A percentile compares a stretch with the other conserved stretches of the same genome.
Conservation (phyloP, 495 filamentous ascomycete genomes). For the Hypoxylon subgilvum region DNA sequence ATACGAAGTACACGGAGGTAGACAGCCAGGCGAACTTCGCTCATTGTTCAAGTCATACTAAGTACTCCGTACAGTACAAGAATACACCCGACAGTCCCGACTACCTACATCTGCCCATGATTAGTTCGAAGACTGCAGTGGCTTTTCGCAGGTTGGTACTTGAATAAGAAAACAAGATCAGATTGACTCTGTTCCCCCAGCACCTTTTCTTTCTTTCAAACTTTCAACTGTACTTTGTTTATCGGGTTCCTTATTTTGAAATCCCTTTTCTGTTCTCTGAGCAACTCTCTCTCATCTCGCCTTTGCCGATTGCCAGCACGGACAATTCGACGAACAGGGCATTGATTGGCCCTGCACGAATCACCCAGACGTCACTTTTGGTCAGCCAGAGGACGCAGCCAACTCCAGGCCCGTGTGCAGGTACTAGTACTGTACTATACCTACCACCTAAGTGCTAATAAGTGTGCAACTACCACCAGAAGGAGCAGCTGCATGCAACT, state of each 20-base stretch:
- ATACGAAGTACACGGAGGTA: too few species aligned
- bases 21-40: conserved; percentile 18
- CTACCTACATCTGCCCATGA: conserved; percentile 2
- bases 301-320: conserved; percentile 3
- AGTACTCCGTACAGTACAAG: neutral
- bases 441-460: too few species aligned
- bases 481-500: too few species aligned
- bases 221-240: neutral
- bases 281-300: too few species aligned
- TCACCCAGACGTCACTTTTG: conserved; percentile 30
- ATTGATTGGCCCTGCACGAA: too few species aligned
- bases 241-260: neutral
- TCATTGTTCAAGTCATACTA: conserved; percentile 27
- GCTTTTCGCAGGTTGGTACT: conserved; percentile 17
- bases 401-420: conserved; percentile 19
- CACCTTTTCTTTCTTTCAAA: neutral
- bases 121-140: conserved; percentile 12
- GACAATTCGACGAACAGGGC: too few species aligned
- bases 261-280: too few species aligned
- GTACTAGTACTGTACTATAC: too few species aligned
- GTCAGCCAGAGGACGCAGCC: conserved; percentile 20
- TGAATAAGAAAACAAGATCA: conserved; percentile 23
- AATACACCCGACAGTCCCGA: too few species aligned
- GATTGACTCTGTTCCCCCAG: neutral
- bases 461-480: too few species aligned